Percentiles rank a stretch among this genome's conserved stretches.
phyloP scores from a whole-genome alignment of 768 basidiomycete species.

The Mycena olivaceomarginata region DNA sequence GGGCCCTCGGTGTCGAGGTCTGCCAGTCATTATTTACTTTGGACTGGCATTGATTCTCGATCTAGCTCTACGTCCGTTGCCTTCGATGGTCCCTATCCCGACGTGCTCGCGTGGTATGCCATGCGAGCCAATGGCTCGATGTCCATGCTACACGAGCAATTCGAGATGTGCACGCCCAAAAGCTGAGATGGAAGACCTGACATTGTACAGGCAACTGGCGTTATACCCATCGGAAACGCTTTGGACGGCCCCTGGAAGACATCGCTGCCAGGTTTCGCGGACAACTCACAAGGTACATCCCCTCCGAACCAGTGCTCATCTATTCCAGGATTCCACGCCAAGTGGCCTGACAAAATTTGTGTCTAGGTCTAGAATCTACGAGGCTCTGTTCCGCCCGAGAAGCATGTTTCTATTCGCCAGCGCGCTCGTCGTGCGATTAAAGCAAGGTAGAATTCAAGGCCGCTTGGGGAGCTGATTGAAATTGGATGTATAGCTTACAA shows the following conservation, averaged over 20 bases:
- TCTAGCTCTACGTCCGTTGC: conserved; percentile 71
- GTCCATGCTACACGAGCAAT: conserved; percentile 99
- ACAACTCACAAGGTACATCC: conserved; percentile 75
- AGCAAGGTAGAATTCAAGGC: conserved; percentile 86
- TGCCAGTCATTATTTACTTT: conserved; percentile 40
- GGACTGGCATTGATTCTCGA: not conserved
- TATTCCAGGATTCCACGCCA: conserved; percentile 85
- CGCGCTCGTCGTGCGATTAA: conserved; percentile 83
- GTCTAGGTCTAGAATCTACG: conserved; percentile 74
- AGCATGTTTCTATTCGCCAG: conserved; percentile 77
- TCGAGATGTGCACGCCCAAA: conserved; percentile 85
- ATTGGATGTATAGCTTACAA: conserved; percentile 47
- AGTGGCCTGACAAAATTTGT: conserved; percentile 78
- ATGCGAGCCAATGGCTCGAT: conserved; percentile 89
- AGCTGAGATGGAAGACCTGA: not conserved
- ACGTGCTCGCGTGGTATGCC: conserved; percentile 83
- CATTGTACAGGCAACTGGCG: conserved; percentile 86
- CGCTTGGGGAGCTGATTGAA: conserved; percentile 81
- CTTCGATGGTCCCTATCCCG: conserved; percentile 88
- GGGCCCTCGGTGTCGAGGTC: conserved; percentile 80
- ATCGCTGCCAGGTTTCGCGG: conserved; percentile 90
- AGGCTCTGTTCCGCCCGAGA: conserved; percentile 73
- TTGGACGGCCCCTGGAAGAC: conserved; percentile 95
- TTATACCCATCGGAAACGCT: conserved; percentile 93
- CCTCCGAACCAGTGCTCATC: conserved; percentile 1